These are phyloP conservation scores for Aspergillus ustus DNA, from an alignment of 2,329 filamentous ascomycete species.

Conservation along the genomic window DNA sequence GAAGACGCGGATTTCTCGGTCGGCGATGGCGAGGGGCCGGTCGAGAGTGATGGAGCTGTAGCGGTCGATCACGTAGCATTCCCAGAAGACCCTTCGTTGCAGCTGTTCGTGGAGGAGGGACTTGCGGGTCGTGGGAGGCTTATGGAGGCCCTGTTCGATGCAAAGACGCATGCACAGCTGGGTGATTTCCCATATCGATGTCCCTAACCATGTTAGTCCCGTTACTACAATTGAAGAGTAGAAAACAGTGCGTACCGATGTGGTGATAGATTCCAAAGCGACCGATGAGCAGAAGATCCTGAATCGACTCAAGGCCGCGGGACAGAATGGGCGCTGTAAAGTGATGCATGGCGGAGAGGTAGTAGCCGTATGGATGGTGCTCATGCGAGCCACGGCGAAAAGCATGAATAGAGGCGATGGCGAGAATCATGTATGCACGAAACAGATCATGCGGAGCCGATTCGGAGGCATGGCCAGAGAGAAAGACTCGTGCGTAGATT, in stretches of 20 bases:
- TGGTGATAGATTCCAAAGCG: slow-evolving; percentile 52
- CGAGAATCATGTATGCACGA: slow-evolving; percentile 44
- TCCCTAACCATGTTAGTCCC: slow-evolving; percentile 12
- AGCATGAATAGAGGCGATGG: slow-evolving; percentile 41
- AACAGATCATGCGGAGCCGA: slow-evolving; percentile 37
- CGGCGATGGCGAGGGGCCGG: slow-evolving; percentile 49
- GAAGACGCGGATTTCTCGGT: slow-evolving; percentile 43
- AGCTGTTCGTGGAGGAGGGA: slow-evolving; percentile 42
- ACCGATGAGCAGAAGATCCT: slow-evolving; percentile 47
- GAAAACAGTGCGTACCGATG: slow-evolving; percentile 32
- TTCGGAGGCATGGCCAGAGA: not conserved
- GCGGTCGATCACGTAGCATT: slow-evolving; percentile 52
- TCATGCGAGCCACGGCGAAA: slow-evolving; percentile 36
- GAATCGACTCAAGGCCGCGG: slow-evolving; percentile 40
- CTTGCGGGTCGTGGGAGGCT: slow-evolving; percentile 25
- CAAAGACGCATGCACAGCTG: slow-evolving; percentile 49
- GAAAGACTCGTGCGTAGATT: slow-evolving; percentile 28
- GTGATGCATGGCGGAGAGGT: slow-evolving; percentile 42
- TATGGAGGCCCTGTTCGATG: slow-evolving; percentile 41
- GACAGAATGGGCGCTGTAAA: slow-evolving; percentile 37
- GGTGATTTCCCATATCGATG: slow-evolving; percentile 48
- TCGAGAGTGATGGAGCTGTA: slow-evolving; percentile 50
- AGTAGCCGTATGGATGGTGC: slow-evolving; percentile 49
- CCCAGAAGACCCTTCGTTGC: slow-evolving; percentile 50
- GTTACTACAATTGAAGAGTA: no score